These are phyloP conservation scores for Scutellaria baicalensis DNA, from an alignment of 257 asterid genomes.

Conservation along the genomic window DNA sequence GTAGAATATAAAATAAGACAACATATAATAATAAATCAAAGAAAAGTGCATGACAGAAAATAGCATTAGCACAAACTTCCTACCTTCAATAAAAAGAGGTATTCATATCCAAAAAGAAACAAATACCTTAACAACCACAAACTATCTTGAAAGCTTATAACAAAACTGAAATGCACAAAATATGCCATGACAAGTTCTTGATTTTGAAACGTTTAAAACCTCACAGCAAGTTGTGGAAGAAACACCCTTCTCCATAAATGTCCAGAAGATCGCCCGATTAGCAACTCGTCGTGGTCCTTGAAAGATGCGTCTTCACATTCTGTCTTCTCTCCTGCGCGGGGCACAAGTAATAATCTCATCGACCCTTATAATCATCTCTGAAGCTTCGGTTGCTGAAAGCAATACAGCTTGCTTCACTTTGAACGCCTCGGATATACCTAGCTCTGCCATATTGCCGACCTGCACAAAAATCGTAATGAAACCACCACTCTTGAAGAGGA, in stretches of 20 bases:
- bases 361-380: slow-evolving; percentile 84
- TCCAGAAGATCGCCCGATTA: not conserved
- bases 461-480: slow-evolving; percentile 15
- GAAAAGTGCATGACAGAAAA: no score
- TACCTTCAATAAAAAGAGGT: not conserved
- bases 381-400: slow-evolving; percentile 90
- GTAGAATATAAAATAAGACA: no score
- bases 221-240: not conserved
- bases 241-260: not conserved
- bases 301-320: slow-evolving; percentile 43
- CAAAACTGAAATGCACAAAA: slow-evolving; percentile 9
- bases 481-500: not conserved
- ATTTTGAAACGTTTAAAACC: not conserved
- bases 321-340: slow-evolving; percentile 76
- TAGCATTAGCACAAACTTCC: not conserved
- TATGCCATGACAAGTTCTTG: not conserved
- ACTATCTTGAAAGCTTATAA: not conserved
- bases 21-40: no score
- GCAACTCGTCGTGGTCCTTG: not conserved
- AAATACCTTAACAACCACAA: no score
- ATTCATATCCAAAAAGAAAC: no score
- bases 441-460: slow-evolving; percentile 83
- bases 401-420: slow-evolving; percentile 87
- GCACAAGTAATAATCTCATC: slow-evolving; percentile 88
- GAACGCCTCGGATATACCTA: slow-evolving; percentile 81